Evolutionary conservation across 176 grass and related monocot species (phyloP), one percentile per base, ranked within the genome.

Genomic region (Eragrostis nindensis): DNA sequence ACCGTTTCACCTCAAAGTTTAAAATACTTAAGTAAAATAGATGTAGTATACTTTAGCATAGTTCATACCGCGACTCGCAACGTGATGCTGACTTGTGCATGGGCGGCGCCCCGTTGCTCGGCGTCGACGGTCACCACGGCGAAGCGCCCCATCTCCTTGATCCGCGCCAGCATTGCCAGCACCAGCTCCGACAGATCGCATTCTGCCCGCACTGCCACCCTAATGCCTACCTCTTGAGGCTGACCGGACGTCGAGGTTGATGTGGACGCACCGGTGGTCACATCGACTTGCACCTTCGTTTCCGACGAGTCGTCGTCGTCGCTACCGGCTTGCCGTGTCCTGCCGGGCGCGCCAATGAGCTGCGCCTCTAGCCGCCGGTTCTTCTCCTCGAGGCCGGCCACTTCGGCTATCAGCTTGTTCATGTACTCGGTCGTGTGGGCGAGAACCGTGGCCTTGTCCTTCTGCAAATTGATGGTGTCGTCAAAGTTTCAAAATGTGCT

Each of bases 401-500:
- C 70, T 14, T 90, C 82, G 66, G 85, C 54, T 40, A 81, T 84
- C 19, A 96, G 77, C 62, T 53, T 75, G 21, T 81, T 62, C 87
- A 96, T 78, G 72, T 96, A 96, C 49, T 81, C 90, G 76, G 55
- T 90, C 16, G 93, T 83, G 78, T 74, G 75, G 7, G 85, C 79
- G 0, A 96, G 93, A 45, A 96, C 82, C 8, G 83, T 87, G 11
- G 83, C 90, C 69, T 96, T 93, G 76, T 96, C 93, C 61, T 86
- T 93, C 90, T 96, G 30, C 10, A 25, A 15, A 60, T 40, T 1
- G 80, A 83, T 68, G n/a, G 11, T 32, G 16, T n/a, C n/a, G n/a
- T n/a, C n/a, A 8, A 39, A 16, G 4, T 6, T 50, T 65, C 7
- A 3, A 3, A 9, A 52, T 52, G 42, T 41, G 14, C 10, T 0